Base-by-base conservation (phyloP, 257 asterid genomes). In the Jacaranda mimosifolia region DNA sequence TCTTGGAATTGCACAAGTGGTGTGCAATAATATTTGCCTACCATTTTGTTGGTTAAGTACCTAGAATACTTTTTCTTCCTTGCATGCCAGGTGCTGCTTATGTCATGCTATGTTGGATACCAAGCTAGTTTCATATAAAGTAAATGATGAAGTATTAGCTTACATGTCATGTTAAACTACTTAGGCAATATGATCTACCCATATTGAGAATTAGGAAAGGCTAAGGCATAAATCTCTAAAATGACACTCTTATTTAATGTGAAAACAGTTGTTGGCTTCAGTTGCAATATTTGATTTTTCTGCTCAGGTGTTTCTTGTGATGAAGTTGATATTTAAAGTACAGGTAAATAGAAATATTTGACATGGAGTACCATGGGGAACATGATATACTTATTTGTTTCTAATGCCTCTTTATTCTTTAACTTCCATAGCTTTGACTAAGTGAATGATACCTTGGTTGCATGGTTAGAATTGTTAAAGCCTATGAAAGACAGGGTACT, bases 331-430 rank as follows among this genome's bases (percentile, higher is more conserved):
- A 53, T 38, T 32, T 59, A 4, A 21, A 63, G 35, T 52, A 70
- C n/a, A 36, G 40, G 39, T 38, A 36, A 51, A 38, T 21, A 55
- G 35, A 36, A 19, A 9, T 26, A 46, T 35, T 49, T 70, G 67
- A 42, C 45, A 60, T 32, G 45, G 65, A 63, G 65, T 70, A 69
- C 66, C 32, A 26, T 67, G 6, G 7, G 62, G 78, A 70, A 55
- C 63, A 38, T 39, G 68, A 21, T 65, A 42, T 26, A 26, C 11
- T 68, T 46, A 26, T 42, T 40, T 72, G 48, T 63, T 68, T 56
- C 69, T 15, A 42, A 35, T 52, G 64, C 78, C 64, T 63, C 58
- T 4, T 5, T 32, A 11, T 18, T 58, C 10, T 38, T 1, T 26
- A 26, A 26, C 32, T 26, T 26, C 2, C 32, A 26, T 26, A 26